A percentile compares a stretch with the other conserved stretches of the same genome.
These are phyloP conservation scores for Pyrenophora graminea DNA, from an alignment of 2,329 filamentous ascomycete genomes.

Conservation along the genomic window DNA sequence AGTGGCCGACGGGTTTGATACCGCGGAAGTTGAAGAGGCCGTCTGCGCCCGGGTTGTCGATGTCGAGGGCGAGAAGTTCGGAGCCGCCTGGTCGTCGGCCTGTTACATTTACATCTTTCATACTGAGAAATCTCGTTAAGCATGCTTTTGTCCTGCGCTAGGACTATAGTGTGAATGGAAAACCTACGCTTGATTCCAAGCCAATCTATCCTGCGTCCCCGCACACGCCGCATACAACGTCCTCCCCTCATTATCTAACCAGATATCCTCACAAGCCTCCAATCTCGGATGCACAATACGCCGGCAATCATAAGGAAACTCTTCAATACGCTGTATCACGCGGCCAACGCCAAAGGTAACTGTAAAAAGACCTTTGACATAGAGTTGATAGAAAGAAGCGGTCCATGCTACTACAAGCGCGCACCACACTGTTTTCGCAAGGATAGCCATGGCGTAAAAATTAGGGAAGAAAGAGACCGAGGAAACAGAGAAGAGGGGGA, in stretches of 20 bases:
- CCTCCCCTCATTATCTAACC: conserved; percentile 34
- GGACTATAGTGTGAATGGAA: no score
- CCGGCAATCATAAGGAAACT: conserved; percentile 35
- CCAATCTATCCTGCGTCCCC: conserved; percentile 23
- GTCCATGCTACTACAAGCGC: conserved; percentile 30
- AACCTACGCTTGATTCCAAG: conserved; percentile 32
- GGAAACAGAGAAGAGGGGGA: background rate
- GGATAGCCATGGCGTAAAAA: conserved; percentile 14
- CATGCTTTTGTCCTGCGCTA: background rate
- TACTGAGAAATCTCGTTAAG: background rate
- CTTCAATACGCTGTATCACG: conserved; percentile 32
- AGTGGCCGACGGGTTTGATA: conserved; percentile 26
- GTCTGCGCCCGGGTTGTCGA: conserved; percentile 31
- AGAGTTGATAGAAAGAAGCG: conserved; percentile 35
- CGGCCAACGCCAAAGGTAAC: conserved; percentile 33
- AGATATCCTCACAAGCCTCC: conserved; percentile 39
- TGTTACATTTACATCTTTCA: conserved; percentile 24
- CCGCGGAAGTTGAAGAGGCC: conserved; percentile 30
- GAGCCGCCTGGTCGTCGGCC: conserved; percentile 29
- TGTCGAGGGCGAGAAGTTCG: conserved; percentile 34
- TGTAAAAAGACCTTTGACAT: conserved; percentile 28
- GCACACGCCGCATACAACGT: conserved; percentile 38
- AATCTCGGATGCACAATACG: conserved; percentile 29
- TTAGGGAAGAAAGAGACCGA: background rate
- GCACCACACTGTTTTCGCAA: conserved; percentile 17